These are phyloP conservation scores for Fragaria nilgerrensis DNA, from an alignment of 306 rosid genomes.

Conservation along the genomic window DNA sequence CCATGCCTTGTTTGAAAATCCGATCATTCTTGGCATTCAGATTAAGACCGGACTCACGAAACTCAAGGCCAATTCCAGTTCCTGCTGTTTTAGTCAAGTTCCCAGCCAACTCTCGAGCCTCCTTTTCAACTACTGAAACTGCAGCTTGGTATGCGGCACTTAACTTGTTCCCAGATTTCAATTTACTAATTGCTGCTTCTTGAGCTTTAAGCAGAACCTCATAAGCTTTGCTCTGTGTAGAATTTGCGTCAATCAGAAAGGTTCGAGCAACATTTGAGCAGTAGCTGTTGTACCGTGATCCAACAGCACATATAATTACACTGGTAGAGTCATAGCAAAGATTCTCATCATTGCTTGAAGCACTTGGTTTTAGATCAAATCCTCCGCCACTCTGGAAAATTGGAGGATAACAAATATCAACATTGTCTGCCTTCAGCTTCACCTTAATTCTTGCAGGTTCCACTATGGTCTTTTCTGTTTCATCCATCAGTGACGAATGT, in stretches of 20 bases:
- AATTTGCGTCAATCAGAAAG: constrained; percentile 32
- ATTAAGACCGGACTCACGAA: constrained; percentile 38
- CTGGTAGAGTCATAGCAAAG: constrained; percentile 39
- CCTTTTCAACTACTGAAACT: constrained; percentile 26
- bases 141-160: constrained; percentile 37
- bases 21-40: constrained; percentile 37
- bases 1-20: constrained; percentile 34
- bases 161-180: constrained; percentile 33
- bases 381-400: constrained; percentile 38
- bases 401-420: constrained; percentile 43
- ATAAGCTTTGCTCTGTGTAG: constrained; percentile 35
- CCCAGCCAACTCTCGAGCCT: constrained; percentile 32
- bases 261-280: constrained; percentile 39
- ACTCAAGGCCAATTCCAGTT: constrained; percentile 42
- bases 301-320: constrained; percentile 39
- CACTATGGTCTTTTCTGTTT: constrained; percentile 32
- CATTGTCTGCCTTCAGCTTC: constrained; percentile 35
- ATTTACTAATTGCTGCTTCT: constrained; percentile 30
- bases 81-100: constrained; percentile 34
- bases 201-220: constrained; percentile 38
- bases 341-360: constrained; percentile 39
- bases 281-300: constrained; percentile 38
- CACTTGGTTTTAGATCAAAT: constrained; percentile 38
- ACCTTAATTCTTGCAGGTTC: constrained; percentile 35
- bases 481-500: constrained; percentile 36